Conservation (phyloP, 106 monocot genomes). For the Allium cepa region DNA sequence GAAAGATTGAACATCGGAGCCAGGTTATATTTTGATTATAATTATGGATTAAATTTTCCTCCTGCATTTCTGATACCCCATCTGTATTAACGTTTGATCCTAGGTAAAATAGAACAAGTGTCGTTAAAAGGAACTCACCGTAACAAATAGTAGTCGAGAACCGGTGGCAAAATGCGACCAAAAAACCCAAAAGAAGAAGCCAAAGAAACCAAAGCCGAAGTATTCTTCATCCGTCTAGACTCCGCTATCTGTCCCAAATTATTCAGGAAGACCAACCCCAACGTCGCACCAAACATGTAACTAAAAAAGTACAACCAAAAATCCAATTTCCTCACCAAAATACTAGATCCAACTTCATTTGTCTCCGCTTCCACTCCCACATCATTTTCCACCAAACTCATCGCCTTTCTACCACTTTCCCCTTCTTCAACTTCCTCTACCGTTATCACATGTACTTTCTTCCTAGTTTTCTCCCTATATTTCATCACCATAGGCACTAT, state of each 20-base stretch:
- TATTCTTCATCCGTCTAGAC: constrained; percentile 41
- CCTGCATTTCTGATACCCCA: too few relatives aligned
- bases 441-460: constrained; percentile 22
- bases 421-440: constrained; percentile 21
- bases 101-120: too few relatives aligned
- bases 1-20: too few relatives aligned
- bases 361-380: neutral
- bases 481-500: constrained; percentile 23
- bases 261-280: constrained; percentile 74
- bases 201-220: constrained; percentile 56
- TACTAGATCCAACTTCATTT: constrained; percentile 18
- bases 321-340: constrained; percentile 35
- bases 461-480: constrained; percentile 18
- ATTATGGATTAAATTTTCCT: too few relatives aligned
- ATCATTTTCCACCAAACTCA: neutral
- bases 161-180: constrained; percentile 51
- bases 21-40: too few relatives aligned
- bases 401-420: neutral
- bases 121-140: constrained; percentile 22
- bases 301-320: constrained; percentile 81
- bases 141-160: constrained; percentile 39
- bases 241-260: constrained; percentile 85
- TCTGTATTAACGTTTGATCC: too few relatives aligned
- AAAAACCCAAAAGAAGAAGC: constrained; percentile 72
- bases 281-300: constrained; percentile 63